Base-by-base conservation (phyloP, 352 stramenopile genomes). In the Globisporangium cylindrosporum region DNA sequence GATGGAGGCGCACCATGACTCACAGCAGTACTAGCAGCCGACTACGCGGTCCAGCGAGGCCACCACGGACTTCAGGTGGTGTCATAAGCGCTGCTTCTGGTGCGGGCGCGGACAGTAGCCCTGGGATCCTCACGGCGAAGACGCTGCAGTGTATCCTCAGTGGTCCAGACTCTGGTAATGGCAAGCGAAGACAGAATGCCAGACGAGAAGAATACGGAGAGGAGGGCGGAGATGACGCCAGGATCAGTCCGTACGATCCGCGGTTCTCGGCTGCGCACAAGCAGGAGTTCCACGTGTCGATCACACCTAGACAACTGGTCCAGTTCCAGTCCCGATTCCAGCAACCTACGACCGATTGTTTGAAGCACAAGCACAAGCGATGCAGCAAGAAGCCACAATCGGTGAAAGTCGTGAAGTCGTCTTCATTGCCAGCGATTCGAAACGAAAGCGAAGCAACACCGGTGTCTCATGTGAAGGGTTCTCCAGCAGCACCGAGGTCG, bases 41-140 rank as follows among this genome's bases (percentile, higher is more conserved):
- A 34, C 3, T n/a, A 9, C 51, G 51, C 2, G 51, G 51, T 32
- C 18, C 22, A 34, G 10, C 4, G 22, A 57, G 32, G 51, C 8
- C 51, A 20, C 10, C 4, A 15, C 10, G 36, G 36, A 12, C 36
- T 43, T 43, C 10, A 43, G 36, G 10, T 3, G 36, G 10, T 3
- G 10, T 57, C 9, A n/a, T 25, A 14, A 25, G 22, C n/a, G 51
- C 22, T 18, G 7, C 51, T n/a, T 34, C 10, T 32, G 3, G 51
- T 7, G 7, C 3, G 9, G 32, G 7, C 1, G 22, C 51, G 4
- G n/a, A 22, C 9, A 15, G 10, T 20, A 32, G 24, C 10, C 51
- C 51, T 4, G 73, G 70, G 1, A 76, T 80, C 49, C 51, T 82
- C 38, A 79, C 65, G 8, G 73, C 71, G 14, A 69, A 73, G 57